phyloP scores from a whole-genome alignment of 768 basidiomycete genomes.

The Boletellus ananiceps region DNA sequence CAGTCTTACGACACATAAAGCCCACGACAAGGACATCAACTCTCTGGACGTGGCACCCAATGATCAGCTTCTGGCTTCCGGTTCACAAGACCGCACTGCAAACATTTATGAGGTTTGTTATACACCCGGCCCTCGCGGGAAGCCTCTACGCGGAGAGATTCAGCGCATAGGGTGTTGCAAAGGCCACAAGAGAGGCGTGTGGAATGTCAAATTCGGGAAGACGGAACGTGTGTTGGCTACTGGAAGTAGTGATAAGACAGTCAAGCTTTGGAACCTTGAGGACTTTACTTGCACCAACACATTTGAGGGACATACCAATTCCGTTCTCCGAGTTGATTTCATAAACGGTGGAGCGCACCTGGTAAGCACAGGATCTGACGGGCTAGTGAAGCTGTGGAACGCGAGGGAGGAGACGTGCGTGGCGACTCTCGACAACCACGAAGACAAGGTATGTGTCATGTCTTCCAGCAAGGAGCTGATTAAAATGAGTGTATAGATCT shows the following conservation, averaged over 20 bases:
- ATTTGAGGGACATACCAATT: conserved; percentile 97
- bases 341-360: conserved; percentile 79
- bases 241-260: conserved; percentile 92
- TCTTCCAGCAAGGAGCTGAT: background rate
- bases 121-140: conserved; percentile 34
- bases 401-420: conserved; percentile 83
- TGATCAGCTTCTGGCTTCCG: conserved; percentile 83
- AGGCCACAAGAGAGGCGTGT: conserved; percentile 95
- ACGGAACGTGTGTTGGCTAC: conserved; percentile 84
- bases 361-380: conserved; percentile 88
- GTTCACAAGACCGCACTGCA: conserved; percentile 92
- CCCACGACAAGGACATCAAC: conserved; percentile 99
- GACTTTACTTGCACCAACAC: conserved; percentile 94
- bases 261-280: conserved; percentile 91
- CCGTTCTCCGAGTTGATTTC: conserved; percentile 91
- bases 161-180: conserved; percentile 82
- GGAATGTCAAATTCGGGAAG: conserved; percentile 86
- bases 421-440: conserved; percentile 91
- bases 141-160: conserved; percentile 60
- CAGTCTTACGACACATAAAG: conserved; percentile 81
- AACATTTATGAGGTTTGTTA: conserved; percentile 84
- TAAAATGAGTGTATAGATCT: conserved; percentile 58
- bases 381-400: conserved; percentile 95
- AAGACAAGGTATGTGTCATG: conserved; percentile 73
- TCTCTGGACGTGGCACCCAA: conserved; percentile 90